Evolutionary conservation across 2,329 filamentous ascomycete genomes (phyloP), one percentile per base, ranked within the genome.

Genomic region (Colletotrichum endophyticum): DNA sequence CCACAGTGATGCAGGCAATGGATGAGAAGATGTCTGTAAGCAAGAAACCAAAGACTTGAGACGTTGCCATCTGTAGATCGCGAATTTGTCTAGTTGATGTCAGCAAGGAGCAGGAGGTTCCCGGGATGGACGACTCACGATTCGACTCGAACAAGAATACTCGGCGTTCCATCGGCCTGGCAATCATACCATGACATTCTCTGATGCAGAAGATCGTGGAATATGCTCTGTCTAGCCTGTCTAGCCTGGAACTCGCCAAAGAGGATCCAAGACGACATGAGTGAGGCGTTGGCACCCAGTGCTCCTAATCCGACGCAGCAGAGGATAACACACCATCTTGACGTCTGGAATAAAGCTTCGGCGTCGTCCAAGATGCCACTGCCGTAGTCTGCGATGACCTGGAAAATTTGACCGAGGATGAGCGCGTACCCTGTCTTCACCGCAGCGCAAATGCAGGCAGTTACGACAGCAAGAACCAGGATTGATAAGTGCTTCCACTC

Each of bases 151-250:
- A 93, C 90, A 22, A 98, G 86, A 57, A 97, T 88, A 22, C 95
- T 93, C 1, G 91, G 90, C 22, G 95, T 89, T 0, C 96, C 96
- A 72, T 95, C 92, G 49, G 91, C 87, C 68, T 93, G 90, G 22
- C 89, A 87, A 82, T 98, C 96, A 81, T 95, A 98, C 96, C 96
- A 99, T 62, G 89, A 88, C 82, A 97, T 91, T 15, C 96, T 92
- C 16, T 28, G 49, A 36, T 27, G 25, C 25, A 72, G 22, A 28
- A 66, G 86, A 3, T 90, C 90, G 2, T 86, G 80, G 81, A 98
- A 98, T 4, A 97, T 84, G 7, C 85, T 86, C 19, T 89, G 86
- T 7, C 95, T 91, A 8, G 92, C 92, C 63, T 85, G 91, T 36
- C 90, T 91, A 1, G 94, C 95, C 79, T 98, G 95, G 3, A 95